phyloP scores from a whole-genome alignment of 2,329 filamentous ascomycete genomes.

The Boeremia lycopersici region DNA sequence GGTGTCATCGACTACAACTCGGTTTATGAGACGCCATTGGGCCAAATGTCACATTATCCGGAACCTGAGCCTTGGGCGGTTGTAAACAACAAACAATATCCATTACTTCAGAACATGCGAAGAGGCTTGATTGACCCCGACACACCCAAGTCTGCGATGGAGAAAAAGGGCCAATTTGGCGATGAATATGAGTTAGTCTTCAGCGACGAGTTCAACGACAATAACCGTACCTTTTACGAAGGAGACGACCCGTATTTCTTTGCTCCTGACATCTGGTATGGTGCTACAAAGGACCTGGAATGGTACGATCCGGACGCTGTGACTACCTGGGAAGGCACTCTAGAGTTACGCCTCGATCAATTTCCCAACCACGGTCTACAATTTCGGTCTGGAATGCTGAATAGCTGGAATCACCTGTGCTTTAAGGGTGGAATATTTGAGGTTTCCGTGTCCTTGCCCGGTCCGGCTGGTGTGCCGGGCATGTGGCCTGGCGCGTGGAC shows the following conservation, averaged over 20 bases:
- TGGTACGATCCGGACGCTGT: conserved; percentile 61
- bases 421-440: conserved; percentile 62
- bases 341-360: conserved; percentile 54
- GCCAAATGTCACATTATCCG: conserved; percentile 44
- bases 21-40: conserved; percentile 48
- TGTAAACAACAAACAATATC: conserved; percentile 56
- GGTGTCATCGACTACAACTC: conserved; percentile 50
- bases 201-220: conserved; percentile 62
- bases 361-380: conserved; percentile 54
- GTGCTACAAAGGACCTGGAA: conserved; percentile 57
- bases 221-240: conserved; percentile 60
- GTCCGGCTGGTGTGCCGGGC: conserved; percentile 56
- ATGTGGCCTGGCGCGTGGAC: conserved; percentile 62
- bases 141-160: conserved; percentile 56
- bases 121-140: conserved; percentile 58
- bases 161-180: conserved; percentile 53
- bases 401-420: conserved; percentile 61
- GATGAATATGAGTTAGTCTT: conserved; percentile 58
- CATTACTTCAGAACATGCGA: conserved; percentile 56
- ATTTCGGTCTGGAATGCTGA: conserved; percentile 59
- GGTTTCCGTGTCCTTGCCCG: conserved; percentile 59
- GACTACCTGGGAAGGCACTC: conserved; percentile 55
- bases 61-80: conserved; percentile 50
- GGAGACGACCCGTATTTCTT: conserved; percentile 64
- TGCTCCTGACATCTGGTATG: conserved; percentile 61